Evolutionary conservation across 305 asterid species (phyloP), one percentile per base, ranked within the genome.

Genomic region (Ajuga reptans): DNA sequence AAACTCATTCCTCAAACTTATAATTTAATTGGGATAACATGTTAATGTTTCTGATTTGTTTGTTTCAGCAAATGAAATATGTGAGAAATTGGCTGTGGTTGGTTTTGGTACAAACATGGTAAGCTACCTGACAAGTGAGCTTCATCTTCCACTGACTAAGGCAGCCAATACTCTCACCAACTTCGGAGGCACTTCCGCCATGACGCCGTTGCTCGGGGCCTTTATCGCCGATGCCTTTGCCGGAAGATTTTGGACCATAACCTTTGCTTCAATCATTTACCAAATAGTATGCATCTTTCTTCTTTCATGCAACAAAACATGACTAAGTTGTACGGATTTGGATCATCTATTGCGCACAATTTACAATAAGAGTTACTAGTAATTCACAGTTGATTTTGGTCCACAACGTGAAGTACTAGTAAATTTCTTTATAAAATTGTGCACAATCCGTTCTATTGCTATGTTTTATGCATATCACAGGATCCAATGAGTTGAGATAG

Each of bases 81-180:
- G 94, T 76, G 97, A 90, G 78, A 90, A 88, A 77, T 61, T 90
- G 79, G 97, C 97, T 1, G 94, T 90, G 77, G 96, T 90, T 42
- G 96, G 97, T 14, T 87, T 88, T 73, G 69, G 82, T n/a, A 37
- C 92, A 5, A 90, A 90, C 77, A 90, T 88, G 97, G 39, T 88
- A 5, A 90, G 85, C 78, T 88, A 90, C 80, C 80, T 90, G 71
- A 90, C 96, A 56, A 71, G 66, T 10, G 80, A 88, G 66, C 74
- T 90, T 7, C 89, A 90, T 69, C 56, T 90, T 57, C 96, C 97
- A 1, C 80, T 86, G 1, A 84, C 89, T 10, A 69, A 85, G 74
- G 91, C 91, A 9, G 90, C 95, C 69, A 85, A 84, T 52, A 85
- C 89, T 1, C 86, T 87, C 36, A 82, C 89, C 21, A 87, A 85